Percentiles rank a stretch among this genome's conserved stretches.
Evolutionary conservation across 768 basidiomycete genomes (phyloP).

Genomic region (Rhizopogon salebrosus): DNA sequence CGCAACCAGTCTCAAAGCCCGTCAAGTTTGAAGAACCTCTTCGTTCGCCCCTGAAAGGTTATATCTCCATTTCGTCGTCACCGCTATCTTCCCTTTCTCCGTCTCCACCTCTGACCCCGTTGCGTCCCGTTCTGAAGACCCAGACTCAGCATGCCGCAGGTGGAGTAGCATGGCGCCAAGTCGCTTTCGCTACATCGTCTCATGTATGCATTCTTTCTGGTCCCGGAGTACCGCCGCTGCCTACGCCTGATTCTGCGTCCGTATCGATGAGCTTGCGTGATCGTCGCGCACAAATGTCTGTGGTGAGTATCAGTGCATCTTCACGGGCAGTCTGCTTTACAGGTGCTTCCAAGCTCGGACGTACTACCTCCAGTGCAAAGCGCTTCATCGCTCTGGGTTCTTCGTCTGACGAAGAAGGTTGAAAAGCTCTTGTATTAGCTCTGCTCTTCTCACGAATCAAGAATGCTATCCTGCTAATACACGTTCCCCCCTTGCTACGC

Average conservation of each 20-base stretch:
- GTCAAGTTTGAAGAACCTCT: conserved; percentile 16
- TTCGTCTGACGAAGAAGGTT: conserved; percentile 28
- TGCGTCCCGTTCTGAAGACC: background rate
- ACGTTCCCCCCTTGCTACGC: background rate
- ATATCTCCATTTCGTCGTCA: conserved; percentile 12
- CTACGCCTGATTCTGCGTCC: conserved; percentile 8
- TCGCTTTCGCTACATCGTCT: background rate
- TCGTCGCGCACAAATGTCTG: conserved; percentile 24
- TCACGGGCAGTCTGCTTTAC: background rate
- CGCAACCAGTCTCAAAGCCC: conserved; percentile 1
- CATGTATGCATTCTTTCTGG: background rate
- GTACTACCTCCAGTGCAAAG: conserved; percentile 15
- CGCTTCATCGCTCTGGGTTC: conserved; percentile 24
- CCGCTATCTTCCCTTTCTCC: conserved; percentile 11
- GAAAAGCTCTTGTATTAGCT: background rate
- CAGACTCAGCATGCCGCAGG: background rate
- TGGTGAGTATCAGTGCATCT: conserved; percentile 12
- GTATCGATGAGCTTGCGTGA: conserved; percentile 27
- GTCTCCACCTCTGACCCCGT: background rate
- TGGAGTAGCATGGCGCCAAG: background rate
- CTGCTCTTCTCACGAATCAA: background rate
- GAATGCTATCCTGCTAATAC: background rate
- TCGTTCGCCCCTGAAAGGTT: conserved; percentile 1
- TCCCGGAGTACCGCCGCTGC: background rate
- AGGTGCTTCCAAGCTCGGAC: conserved; percentile 17